Base-by-base conservation (phyloP, 805 yeast genomes). In the Candida qinlingensis region DNA sequence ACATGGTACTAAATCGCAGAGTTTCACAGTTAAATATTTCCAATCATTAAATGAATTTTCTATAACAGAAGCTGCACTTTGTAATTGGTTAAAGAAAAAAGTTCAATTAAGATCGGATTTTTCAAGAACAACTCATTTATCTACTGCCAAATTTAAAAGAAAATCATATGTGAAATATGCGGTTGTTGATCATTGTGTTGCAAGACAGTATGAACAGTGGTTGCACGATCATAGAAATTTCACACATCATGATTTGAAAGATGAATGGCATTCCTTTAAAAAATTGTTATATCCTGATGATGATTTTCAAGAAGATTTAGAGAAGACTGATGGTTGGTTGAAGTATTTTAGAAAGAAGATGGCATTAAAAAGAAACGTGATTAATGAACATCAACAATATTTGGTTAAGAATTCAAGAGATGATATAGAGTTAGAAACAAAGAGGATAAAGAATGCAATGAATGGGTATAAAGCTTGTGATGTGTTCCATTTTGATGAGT, bases 241-340 rank as follows among this genome's bases (percentile, higher is more conserved):
- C 29, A 53, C 66, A 3, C 72, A 70, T 48, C 49, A 62, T 10
- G 57, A 56, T 26, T 52, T 72, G 37, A 55, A 62, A n/a, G 47
- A 58, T 7, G 65, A 69, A 51, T 70, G 60, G 61, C 28, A 30
- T 30, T 12, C 37, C 2, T 59, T 53, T 39, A 65, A 67, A 43
- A 52, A 43, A 12, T 31, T 46, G 44, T 42, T 51, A 39, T 41
- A 51, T 31, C 56, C 57, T 11, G 39, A 44, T 25, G 42, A 39
- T 10, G 6, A n/a, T 4, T 28, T 40, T 25, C 36, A 41, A 25
- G 25, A 31, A 10, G 41, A 42, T 8, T 39, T 33, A 6, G 48
- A 35, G 9, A 66, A 66, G 49, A 65, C 72, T 1, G 69, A 69
- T 50, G 76, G 75, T 0, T 72, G 75, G 75, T 47, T 71, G 6